Conservation (phyloP, 2,329 filamentous ascomycete genomes). For the Penicillium sp. region DNA sequence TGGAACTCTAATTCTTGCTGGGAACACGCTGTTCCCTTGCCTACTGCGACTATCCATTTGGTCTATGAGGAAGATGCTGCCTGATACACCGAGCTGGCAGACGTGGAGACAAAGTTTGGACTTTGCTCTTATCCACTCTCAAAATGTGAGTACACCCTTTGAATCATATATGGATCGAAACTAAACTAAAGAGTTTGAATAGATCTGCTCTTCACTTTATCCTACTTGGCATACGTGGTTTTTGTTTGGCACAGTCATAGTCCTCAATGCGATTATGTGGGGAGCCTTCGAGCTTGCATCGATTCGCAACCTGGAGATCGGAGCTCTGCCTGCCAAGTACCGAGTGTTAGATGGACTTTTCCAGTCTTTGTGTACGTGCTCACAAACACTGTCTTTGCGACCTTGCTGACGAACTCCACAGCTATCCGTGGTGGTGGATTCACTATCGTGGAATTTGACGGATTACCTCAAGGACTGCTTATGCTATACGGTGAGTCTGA, state of each 20-base stretch:
- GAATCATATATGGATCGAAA: not conserved
- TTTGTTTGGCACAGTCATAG: constrained; percentile 59
- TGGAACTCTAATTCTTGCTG: constrained; percentile 60
- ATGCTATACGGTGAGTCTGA: constrained; percentile 29
- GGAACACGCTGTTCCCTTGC: constrained; percentile 66
- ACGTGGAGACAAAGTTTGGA: constrained; percentile 32
- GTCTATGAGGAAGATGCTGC: constrained; percentile 39
- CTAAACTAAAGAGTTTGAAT: not conserved
- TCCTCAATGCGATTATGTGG: constrained; percentile 66
- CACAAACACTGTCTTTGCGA: not conserved
- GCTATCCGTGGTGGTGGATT: constrained; percentile 64
- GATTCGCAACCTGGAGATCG: constrained; percentile 58
- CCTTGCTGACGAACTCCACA: constrained; percentile 3
- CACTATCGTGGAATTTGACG: constrained; percentile 61
- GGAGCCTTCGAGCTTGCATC: constrained; percentile 65
- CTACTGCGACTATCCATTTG: constrained; percentile 63
- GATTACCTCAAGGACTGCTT: constrained; percentile 46
- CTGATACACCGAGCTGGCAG: constrained; percentile 25
- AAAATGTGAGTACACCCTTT: constrained; percentile 18
- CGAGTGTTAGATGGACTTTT: constrained; percentile 66
- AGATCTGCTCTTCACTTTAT: constrained; percentile 52
- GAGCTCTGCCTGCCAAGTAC: constrained; percentile 52
- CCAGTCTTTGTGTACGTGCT: constrained; percentile 51
- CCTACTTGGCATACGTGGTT: constrained; percentile 65
- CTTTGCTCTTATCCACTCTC: constrained; percentile 34